Evolutionary conservation across 768 basidiomycete genomes (phyloP), one percentile per base, ranked within the genome.

Genomic region (Tylopilus balloui): DNA sequence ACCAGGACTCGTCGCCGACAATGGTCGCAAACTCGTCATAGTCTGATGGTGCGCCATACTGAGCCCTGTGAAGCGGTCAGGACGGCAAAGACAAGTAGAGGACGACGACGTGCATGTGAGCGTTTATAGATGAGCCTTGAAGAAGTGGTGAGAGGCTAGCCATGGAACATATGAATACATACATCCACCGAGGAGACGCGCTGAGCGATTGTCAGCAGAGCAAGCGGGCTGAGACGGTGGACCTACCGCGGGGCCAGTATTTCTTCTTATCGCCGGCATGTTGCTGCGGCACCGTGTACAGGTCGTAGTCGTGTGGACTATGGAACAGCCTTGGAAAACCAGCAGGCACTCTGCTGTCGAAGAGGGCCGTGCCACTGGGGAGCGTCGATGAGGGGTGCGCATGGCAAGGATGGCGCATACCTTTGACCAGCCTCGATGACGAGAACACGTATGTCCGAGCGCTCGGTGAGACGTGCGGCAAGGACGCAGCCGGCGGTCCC

Each of bases 171-270:
- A 24, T 20, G n/a, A 31, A 21, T 11, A 71, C 81, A 64, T 59
- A 83, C 86, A 88, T 60, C 86, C 86, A 20, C 86, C 86, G 6
- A 89, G 74, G 61, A 88, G 70, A 58, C 80, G 86, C 1, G 69
- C 85, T 86, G 44, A 3, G n/a, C n/a, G 1, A 24, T 0, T 2
- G n/a, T 58, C 31, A 63, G 51, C 2, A 29, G 27, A 24, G 39
- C 10, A n/a, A 2, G 6, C 3, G 17, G 6, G 15, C 31, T 2
- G n/a, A n/a, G n/a, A 10, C 13, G 17, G 5, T 0, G 13, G 8
- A 55, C 64, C 7, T 56, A 83, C 85, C 86, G 69, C 86, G 70
- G 0, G 86, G 86, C 80, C 83, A 87, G 47, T 71, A 83, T 31
- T 73, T 70, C 51, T 66, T 70, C 57, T 69, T 70, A 17, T 74